Base-by-base conservation (phyloP, 805 yeast genomes). In the Isabelozyma pseudorhagii region DNA sequence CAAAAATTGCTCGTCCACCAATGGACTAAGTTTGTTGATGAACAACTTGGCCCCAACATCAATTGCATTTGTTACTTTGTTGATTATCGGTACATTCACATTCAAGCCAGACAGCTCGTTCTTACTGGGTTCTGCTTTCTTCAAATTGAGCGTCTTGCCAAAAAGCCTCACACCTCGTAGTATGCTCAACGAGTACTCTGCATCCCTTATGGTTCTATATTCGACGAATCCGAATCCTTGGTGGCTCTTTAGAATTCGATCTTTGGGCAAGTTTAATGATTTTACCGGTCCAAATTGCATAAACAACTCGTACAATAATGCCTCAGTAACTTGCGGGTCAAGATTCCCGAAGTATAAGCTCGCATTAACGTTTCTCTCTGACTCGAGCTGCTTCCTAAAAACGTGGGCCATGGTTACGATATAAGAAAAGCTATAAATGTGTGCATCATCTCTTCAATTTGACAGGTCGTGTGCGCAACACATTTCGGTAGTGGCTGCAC, bases 201-300 rank as follows among this genome's bases (percentile, higher is more conserved):
- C 85, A 57, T 90, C 97, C 15, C 68, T 72, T 2, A 69, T 67
- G 13, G 74, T 70, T 46, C 71, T 67, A 59, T 87, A 85, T 61
- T 89, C 94, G 1, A 87, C 86, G 68, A 94, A 93, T 8, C 96
- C 97, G 69, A 75, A 93, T 5, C 97, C 97, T 59, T 87, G 96
- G 59, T 87, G 91, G 1, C 79, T 71, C 51, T 80, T 81, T 28
- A 82, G 67, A 4, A 91, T 74, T 53, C 89, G 78, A 61, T 91
- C 97, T 59, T 82, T 84, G 5, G 97, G 97, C 54, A 94, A 72
- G 52, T 85, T 78, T 4, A 94, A 77, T 29, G 80, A 74, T 39
- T 72, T 73, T 2, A 93, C 79, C 0, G 97, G 96, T 0, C 93
- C 91, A 40, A 89, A 84, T 64, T 94, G 98, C 6, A 88, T 65